A percentile compares a stretch with the other conserved stretches of the same genome.
Conservation (phyloP, 306 rosid genomes). For the Cicer arietinum region DNA sequence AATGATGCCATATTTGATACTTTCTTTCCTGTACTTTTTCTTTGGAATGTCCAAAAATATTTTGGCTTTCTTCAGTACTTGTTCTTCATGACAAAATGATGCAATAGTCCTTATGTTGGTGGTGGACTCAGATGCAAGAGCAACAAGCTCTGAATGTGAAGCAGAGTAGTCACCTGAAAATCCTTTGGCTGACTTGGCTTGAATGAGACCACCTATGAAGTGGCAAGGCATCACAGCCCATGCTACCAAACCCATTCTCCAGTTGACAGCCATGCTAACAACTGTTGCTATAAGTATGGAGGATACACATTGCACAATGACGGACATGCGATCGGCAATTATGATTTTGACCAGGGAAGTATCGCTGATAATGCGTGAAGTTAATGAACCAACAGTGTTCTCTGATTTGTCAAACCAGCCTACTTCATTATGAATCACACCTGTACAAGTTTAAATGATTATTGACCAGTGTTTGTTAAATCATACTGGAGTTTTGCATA, state of each 20-base stretch:
- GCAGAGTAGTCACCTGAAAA: constrained; percentile 79
- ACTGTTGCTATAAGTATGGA: constrained; percentile 84
- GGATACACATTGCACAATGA: constrained; percentile 86
- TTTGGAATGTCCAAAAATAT: constrained; percentile 65
- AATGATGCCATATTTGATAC: constrained; percentile 74
- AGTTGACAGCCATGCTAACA: constrained; percentile 73
- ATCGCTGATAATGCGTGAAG: constrained; percentile 77
- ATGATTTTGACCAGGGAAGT: constrained; percentile 81
- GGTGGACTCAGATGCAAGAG: constrained; percentile 80
- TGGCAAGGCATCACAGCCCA: constrained; percentile 99
- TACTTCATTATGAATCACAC: constrained; percentile 72
- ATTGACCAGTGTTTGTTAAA: background rate
- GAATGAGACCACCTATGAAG: constrained; percentile 92
- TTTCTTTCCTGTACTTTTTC: constrained; percentile 68
- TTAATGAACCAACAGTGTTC: constrained; percentile 70
- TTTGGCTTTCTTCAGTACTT: constrained; percentile 67
- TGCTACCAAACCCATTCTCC: constrained; percentile 93
- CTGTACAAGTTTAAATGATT: constrained; percentile 52
- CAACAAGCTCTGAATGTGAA: constrained; percentile 71
- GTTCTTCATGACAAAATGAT: constrained; percentile 86
- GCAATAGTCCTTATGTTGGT: constrained; percentile 85
- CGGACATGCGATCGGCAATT: constrained; percentile 86
- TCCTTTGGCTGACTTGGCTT: constrained; percentile 91
- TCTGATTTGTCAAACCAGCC: constrained; percentile 92
- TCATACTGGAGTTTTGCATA: constrained; percentile 12